Evolutionary conservation across 2,329 filamentous ascomycete species (phyloP).

Genomic region (Fusarium nisikadoi): DNA sequence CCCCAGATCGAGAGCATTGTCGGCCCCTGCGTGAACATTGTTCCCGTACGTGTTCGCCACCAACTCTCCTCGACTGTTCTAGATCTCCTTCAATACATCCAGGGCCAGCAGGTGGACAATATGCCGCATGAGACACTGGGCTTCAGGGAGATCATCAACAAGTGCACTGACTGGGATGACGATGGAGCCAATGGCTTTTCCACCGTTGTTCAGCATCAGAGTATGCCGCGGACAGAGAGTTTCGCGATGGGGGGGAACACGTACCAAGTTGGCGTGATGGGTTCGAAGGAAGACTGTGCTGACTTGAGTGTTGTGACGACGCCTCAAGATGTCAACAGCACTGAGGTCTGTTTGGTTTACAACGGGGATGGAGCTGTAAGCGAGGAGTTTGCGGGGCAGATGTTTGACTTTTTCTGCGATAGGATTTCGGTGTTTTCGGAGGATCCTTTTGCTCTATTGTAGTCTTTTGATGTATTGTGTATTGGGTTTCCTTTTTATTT

Average conservation of each 20-base stretch:
- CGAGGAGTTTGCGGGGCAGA: neutral
- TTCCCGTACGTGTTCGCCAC: conserved; percentile 23
- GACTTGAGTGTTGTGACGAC: conserved; percentile 42
- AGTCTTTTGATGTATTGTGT: rapidly evolving
- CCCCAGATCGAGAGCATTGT: conserved; percentile 21
- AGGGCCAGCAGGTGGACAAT: conserved; percentile 53
- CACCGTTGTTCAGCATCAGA: conserved; percentile 43
- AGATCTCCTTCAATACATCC: conserved; percentile 52
- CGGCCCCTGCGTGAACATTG: conserved; percentile 30
- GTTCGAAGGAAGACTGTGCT: conserved; percentile 33
- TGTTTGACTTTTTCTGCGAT: conserved; percentile 24
- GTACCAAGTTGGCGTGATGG: conserved; percentile 33
- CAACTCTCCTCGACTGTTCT: conserved; percentile 45
- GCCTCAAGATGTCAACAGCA: conserved; percentile 9
- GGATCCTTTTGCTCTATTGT: neutral
- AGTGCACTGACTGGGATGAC: conserved; percentile 39
- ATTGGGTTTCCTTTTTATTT: neutral
- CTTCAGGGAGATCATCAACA: conserved; percentile 39
- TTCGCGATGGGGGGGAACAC: conserved; percentile 26
- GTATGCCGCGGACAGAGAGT: conserved; percentile 27
- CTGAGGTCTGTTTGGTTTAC: conserved; percentile 38
- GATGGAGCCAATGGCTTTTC: conserved; percentile 31
- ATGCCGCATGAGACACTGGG: conserved; percentile 41
- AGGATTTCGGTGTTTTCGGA: conserved; percentile 16
- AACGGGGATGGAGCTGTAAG: conserved; percentile 4